Percentiles rank a stretch among this genome's conserved stretches.
These are phyloP conservation scores for Phanerochaete sordida DNA, from an alignment of 768 basidiomycete genomes.

Conservation along the genomic window DNA sequence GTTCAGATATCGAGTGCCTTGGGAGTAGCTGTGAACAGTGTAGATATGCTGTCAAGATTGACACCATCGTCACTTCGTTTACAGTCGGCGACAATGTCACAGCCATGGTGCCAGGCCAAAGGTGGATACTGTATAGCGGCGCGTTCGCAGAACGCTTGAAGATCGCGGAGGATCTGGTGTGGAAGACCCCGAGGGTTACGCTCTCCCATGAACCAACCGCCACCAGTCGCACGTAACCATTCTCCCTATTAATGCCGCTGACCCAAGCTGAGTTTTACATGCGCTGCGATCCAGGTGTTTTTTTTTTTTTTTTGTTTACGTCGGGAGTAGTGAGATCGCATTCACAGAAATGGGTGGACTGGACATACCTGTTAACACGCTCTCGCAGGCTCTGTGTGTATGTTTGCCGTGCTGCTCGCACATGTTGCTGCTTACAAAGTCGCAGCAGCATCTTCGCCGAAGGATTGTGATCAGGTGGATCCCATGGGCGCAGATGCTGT, in stretches of 20 bases:
- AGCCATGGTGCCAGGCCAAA: slow-evolving; percentile 21
- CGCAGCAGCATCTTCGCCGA: slow-evolving; percentile 31
- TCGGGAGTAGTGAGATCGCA: slow-evolving; percentile 21
- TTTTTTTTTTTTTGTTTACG: slow-evolving; percentile 24
- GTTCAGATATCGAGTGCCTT: slow-evolving; percentile 4
- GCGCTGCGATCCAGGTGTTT: no score
- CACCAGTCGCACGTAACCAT: slow-evolving; percentile 13
- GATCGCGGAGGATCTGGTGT: slow-evolving; percentile 20
- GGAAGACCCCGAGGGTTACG: slow-evolving; percentile 18
- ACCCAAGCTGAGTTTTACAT: no score
- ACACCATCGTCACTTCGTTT: slow-evolving; percentile 11
- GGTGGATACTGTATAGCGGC: no score
- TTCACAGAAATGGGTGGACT: neutral
- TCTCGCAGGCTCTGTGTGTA: slow-evolving; percentile 31
- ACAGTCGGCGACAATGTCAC: slow-evolving; percentile 26
- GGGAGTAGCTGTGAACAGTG: slow-evolving; percentile 25
- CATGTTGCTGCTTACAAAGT: slow-evolving; percentile 28
- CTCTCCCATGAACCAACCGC: slow-evolving; percentile 19
- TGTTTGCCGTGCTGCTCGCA: slow-evolving; percentile 30
- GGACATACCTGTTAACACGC: neutral
- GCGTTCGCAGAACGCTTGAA: slow-evolving; percentile 28
- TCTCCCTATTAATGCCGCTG: no score
- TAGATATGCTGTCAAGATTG: slow-evolving; percentile 22
- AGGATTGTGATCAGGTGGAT: slow-evolving; percentile 33
- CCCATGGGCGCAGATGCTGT: slow-evolving; percentile 35